A percentile compares a stretch with the other conserved stretches of the same genome.
These are phyloP conservation scores for Cryptococcus sp. DNA, from an alignment of 1,284 basidiomycete species.

Conservation along the genomic window DNA sequence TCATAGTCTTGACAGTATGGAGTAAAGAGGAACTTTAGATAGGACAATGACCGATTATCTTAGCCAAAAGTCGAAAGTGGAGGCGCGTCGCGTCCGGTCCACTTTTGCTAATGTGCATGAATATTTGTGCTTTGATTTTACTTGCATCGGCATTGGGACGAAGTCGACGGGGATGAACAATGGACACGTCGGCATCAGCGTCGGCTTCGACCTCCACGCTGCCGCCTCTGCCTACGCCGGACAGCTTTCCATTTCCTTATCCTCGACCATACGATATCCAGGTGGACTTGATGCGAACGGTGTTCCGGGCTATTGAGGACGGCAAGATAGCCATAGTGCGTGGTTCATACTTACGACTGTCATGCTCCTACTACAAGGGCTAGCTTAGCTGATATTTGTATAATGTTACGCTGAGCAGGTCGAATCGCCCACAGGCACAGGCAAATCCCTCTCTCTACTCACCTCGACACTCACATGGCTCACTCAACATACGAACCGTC, in stretches of 20 bases:
- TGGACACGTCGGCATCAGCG: neutral
- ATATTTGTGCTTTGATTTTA: too few relatives aligned
- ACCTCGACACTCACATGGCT: slow-evolving; percentile 81
- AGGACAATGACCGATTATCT: too few relatives aligned
- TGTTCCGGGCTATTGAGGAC: slow-evolving; percentile 77
- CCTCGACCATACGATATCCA: slow-evolving; percentile 83
- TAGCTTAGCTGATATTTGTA: neutral
- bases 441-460: slow-evolving; percentile 82
- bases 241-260: slow-evolving; percentile 75
- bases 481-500: slow-evolving; percentile 49
- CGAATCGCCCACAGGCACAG: slow-evolving; percentile 86
- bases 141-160: too few relatives aligned
- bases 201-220: neutral
- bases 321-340: slow-evolving; percentile 67
- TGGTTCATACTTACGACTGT: neutral
- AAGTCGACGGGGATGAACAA: neutral
- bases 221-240: slow-evolving; percentile 61
- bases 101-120: too few relatives aligned
- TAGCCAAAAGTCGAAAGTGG: too few relatives aligned
- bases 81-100: too few relatives aligned
- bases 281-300: slow-evolving; percentile 79
- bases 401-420: slow-evolving; percentile 45
- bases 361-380: neutral
- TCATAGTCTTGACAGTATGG: too few relatives aligned
- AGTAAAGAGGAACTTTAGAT: too few relatives aligned